phyloP scores from a whole-genome alignment of 2,329 filamentous ascomycete species.

The Chaetomiaceae sp. region DNA sequence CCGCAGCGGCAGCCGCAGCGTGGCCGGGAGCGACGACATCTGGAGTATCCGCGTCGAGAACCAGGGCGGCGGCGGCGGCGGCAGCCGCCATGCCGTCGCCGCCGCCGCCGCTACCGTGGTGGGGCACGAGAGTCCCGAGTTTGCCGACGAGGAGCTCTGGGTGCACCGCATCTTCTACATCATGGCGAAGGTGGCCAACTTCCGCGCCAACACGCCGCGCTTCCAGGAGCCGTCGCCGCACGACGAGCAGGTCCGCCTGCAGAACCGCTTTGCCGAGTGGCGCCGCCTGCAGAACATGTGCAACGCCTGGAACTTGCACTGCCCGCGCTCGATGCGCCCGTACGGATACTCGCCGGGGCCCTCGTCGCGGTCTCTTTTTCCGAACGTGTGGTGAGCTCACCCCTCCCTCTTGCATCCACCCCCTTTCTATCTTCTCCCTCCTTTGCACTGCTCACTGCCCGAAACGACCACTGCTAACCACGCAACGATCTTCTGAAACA shows the following conservation, averaged over 20 bases:
- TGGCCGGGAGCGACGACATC: conserved; percentile 11
- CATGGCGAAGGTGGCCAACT: conserved; percentile 80
- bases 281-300: conserved; percentile 71
- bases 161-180: conserved; percentile 85
- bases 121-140: conserved; percentile 38
- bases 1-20: conserved; percentile 15
- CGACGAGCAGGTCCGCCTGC: conserved; percentile 57
- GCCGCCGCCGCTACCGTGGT: conserved; percentile 29
- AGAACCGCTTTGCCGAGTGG: conserved; percentile 70
- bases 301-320: conserved; percentile 71
- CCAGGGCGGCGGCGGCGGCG: not conserved
- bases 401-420: too few relatives aligned
- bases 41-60: conserved; percentile 8
- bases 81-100: too few relatives aligned
- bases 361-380: conserved; percentile 69
- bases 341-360: conserved; percentile 70
- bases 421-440: too few relatives aligned
- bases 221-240: conserved; percentile 54
- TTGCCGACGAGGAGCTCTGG: conserved; percentile 73
- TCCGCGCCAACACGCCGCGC: conserved; percentile 62
- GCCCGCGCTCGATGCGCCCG: conserved; percentile 81
- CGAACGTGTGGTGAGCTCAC: conserved; percentile 80
- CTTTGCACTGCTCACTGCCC: too few relatives aligned
- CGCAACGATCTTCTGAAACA: conserved; percentile 27
- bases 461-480: too few relatives aligned